A percentile compares a stretch with the other conserved stretches of the same genome.
These are phyloP conservation scores for Apiospora koreana DNA, from an alignment of 2,329 filamentous ascomycete genomes.

Conservation along the genomic window DNA sequence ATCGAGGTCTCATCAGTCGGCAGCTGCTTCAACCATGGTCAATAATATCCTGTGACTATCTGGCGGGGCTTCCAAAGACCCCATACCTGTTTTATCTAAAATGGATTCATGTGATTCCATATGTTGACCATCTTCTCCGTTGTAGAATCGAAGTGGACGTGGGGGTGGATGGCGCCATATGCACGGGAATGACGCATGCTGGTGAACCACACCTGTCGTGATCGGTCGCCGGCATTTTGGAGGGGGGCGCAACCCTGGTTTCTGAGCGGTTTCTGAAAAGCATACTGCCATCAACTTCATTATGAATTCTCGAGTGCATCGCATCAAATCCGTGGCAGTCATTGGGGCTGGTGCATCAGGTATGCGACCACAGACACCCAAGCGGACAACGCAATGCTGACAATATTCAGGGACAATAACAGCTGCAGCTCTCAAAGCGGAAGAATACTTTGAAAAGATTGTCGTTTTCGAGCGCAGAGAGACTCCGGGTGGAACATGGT, in stretches of 20 bases:
- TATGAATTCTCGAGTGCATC: neutral
- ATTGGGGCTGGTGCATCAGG: neutral
- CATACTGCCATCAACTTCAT: too few species aligned
- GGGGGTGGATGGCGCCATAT: slow-evolving; percentile 2
- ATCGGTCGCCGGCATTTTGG: neutral
- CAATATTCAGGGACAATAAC: slow-evolving; percentile 43
- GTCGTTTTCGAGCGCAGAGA: slow-evolving; percentile 45
- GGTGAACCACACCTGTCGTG: neutral
- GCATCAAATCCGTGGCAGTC: neutral
- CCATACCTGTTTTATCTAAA: too few species aligned
- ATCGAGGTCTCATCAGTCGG: too few species aligned
- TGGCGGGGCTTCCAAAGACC: too few species aligned
- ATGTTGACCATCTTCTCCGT: too few species aligned
- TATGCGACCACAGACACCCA: neutral
- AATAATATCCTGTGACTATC: too few species aligned
- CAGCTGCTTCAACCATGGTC: too few species aligned
- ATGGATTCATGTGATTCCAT: too few species aligned
- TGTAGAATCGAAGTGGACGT: neutral
- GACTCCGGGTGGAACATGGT: slow-evolving; percentile 48
- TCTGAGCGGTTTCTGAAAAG: too few species aligned
- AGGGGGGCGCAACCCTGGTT: too few species aligned
- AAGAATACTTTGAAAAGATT: slow-evolving; percentile 44
- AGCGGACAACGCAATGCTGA: neutral
- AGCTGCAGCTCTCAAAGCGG: slow-evolving; percentile 46
- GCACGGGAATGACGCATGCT: neutral